These are phyloP conservation scores for Quercus phellos DNA, from an alignment of 331 rosid genomes.

Conservation along the genomic window DNA sequence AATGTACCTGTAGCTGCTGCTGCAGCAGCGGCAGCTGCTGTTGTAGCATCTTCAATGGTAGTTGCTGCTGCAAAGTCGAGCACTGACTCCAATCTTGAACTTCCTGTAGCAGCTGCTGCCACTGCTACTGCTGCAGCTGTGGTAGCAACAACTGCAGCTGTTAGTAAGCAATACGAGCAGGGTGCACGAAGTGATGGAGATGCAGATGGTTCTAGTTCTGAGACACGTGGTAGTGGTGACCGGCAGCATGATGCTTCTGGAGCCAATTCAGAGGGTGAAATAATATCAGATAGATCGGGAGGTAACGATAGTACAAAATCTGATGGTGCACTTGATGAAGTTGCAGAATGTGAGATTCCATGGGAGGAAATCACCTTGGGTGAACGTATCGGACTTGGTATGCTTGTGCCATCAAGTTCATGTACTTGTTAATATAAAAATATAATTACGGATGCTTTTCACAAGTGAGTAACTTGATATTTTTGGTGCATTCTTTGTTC, in stretches of 20 bases:
- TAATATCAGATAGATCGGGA: conserved; percentile 64
- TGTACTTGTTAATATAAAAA: conserved; percentile 9
- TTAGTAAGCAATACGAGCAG: conserved; percentile 71
- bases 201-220: conserved; percentile 44
- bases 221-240: conserved; percentile 56
- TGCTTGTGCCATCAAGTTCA: conserved; percentile 28
- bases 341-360: conserved; percentile 87
- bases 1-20: conserved; percentile 91
- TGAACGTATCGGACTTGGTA: conserved; percentile 98
- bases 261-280: conserved; percentile 59
- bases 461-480: conserved; percentile 12
- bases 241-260: conserved; percentile 41
- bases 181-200: conserved; percentile 64
- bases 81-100: conserved; percentile 55
- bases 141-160: conserved; percentile 91
- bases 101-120: conserved; percentile 94
- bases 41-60: conserved; percentile 93
- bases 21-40: conserved; percentile 85
- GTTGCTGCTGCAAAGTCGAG: conserved; percentile 74
- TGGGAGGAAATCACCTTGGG: conserved; percentile 91
- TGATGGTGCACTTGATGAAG: conserved; percentile 68
- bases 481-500: conserved; percentile 17
- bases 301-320: conserved; percentile 80
- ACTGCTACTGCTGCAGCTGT: conserved; percentile 95
- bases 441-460: conserved; percentile 13